Conservation (phyloP, 1,139 yeast species). For the Yamadazyma triangularis region DNA sequence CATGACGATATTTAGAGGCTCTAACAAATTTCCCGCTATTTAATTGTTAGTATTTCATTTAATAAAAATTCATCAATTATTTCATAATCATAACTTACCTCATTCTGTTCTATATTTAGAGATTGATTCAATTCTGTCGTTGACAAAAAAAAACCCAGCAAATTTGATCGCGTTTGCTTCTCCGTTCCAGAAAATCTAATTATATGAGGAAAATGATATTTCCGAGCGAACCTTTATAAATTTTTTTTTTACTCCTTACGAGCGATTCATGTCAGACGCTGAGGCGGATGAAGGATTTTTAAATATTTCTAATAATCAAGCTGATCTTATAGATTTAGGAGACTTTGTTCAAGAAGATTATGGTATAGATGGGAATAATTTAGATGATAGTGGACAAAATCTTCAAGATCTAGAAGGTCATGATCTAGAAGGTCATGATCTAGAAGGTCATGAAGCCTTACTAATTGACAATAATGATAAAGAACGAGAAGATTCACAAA, state of each 20-base stretch:
- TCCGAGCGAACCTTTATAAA: no score
- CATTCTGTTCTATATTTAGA: no score
- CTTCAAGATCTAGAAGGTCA: not conserved
- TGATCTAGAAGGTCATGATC: not conserved
- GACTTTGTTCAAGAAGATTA: not conserved
- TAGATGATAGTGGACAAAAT: not conserved
- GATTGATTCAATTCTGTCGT: no score
- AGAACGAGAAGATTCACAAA: not conserved
- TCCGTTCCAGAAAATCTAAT: no score
- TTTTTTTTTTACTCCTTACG: no score
- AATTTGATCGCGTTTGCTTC: no score
- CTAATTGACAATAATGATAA: not conserved
- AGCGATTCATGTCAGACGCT: not conserved
- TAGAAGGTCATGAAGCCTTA: not conserved
- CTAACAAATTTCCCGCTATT: conserved; percentile 89
- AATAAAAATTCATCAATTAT: no score
- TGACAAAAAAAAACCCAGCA: no score
- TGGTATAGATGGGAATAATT: not conserved
- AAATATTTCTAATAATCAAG: no score
- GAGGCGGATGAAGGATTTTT: not conserved
- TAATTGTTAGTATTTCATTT: no score
- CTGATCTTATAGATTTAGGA: not conserved
- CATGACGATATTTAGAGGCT: conserved; percentile 95
- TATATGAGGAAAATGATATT: no score
- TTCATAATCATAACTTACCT: no score